Conservation (phyloP, 345 rosid species). For the Gossypium sturtianum region DNA sequence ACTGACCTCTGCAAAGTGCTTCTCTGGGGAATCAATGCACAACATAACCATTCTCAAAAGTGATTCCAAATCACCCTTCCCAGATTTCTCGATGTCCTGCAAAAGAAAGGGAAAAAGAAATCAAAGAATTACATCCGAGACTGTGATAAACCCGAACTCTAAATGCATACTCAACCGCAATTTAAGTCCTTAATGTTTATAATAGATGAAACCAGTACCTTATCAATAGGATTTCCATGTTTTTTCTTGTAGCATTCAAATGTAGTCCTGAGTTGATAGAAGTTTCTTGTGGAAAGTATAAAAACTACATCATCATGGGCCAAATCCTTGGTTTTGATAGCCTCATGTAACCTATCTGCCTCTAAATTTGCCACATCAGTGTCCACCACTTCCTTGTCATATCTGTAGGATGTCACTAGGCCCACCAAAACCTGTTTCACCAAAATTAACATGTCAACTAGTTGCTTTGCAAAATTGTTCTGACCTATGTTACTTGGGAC, state of each 20-base stretch:
- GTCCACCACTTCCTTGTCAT: slow-evolving; percentile 56
- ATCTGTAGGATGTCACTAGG: slow-evolving; percentile 70
- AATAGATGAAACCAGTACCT: slow-evolving; percentile 38
- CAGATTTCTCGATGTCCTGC: slow-evolving; percentile 57
- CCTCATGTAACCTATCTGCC: slow-evolving; percentile 55
- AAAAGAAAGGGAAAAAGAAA: neutral
- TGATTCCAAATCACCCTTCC: slow-evolving; percentile 50
- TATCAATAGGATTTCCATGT: slow-evolving; percentile 44
- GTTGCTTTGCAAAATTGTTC: neutral
- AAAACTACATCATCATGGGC: slow-evolving; percentile 55
- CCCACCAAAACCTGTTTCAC: slow-evolving; percentile 53
- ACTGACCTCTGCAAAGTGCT: slow-evolving; percentile 76
- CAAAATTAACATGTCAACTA: neutral
- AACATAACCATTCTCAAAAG: slow-evolving; percentile 41
- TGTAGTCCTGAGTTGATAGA: slow-evolving; percentile 68
- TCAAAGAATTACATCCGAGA: neutral
- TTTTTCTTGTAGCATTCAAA: slow-evolving; percentile 50
- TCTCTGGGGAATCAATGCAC: slow-evolving; percentile 68
- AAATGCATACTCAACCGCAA: neutral
- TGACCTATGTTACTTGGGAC: neutral
- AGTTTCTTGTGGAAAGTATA: slow-evolving; percentile 62
- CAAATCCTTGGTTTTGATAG: slow-evolving; percentile 48
- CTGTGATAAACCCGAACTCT: neutral
- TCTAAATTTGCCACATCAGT: slow-evolving; percentile 51
- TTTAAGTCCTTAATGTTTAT: neutral